phyloP scores from a whole-genome alignment of 495 filamentous ascomycete genomes.

The Aspergillus baeticus region DNA sequence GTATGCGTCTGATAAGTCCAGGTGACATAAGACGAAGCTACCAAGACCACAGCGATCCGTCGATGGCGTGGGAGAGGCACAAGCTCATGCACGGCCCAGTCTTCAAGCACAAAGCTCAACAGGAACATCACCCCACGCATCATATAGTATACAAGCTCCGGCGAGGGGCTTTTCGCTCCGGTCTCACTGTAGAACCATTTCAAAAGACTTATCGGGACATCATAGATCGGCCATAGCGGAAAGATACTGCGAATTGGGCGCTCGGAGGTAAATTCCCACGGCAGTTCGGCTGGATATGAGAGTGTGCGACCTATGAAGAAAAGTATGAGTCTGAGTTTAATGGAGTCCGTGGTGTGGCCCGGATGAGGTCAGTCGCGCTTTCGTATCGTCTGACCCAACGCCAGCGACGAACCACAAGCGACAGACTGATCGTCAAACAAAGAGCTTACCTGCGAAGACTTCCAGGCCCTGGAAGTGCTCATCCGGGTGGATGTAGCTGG shows the following conservation, averaged over 20 bases:
- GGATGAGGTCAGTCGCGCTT: not conserved
- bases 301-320: slow-evolving; percentile 79
- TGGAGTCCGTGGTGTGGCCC: not conserved
- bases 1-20: slow-evolving; percentile 99
- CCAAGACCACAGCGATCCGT: slow-evolving; percentile 68
- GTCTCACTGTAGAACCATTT: slow-evolving; percentile 78
- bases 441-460: slow-evolving; percentile 83
- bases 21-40: slow-evolving; percentile 95
- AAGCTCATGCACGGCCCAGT: slow-evolving; percentile 94
- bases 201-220: slow-evolving; percentile 84
- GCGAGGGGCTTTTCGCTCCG: slow-evolving; percentile 52
- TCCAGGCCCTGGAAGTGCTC: slow-evolving; percentile 99
- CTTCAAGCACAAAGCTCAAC: slow-evolving; percentile 91
- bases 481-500: slow-evolving; percentile 96
- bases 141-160: slow-evolving; percentile 82
- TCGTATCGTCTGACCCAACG: slow-evolving; percentile 6
- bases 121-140: slow-evolving; percentile 87
- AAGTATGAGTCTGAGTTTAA: not conserved
- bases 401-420: not conserved
- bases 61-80: slow-evolving; percentile 72
- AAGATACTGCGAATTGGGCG: slow-evolving; percentile 91
- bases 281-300: slow-evolving; percentile 76
- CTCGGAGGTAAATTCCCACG: slow-evolving; percentile 92
- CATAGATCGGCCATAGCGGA: slow-evolving; percentile 92
- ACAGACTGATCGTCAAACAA: not conserved